Conservation (phyloP, 352 stramenopile genomes). For the Globisporangium cederbergense region DNA sequence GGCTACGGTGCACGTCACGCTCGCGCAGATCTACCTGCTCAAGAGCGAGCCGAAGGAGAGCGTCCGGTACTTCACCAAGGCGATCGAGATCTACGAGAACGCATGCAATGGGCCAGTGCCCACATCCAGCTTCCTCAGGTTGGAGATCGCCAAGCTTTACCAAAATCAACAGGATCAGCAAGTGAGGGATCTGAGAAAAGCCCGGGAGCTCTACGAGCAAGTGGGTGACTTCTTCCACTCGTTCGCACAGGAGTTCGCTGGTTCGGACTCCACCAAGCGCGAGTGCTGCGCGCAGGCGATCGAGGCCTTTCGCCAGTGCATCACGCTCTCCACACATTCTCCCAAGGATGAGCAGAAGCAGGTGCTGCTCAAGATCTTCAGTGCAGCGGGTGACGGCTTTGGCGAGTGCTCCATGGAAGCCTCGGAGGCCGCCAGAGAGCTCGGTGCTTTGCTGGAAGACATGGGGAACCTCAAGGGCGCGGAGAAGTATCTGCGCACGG, state of each 20-base stretch:
- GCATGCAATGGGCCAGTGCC: slow-evolving; percentile 54
- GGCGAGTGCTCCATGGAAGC: slow-evolving; percentile 65
- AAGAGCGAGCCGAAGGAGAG: slow-evolving; percentile 35
- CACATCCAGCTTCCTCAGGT: slow-evolving; percentile 48
- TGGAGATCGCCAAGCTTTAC: slow-evolving; percentile 60
- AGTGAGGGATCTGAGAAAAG: slow-evolving; percentile 12
- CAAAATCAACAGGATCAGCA: slow-evolving; percentile 32
- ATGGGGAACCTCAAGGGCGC: slow-evolving; percentile 40
- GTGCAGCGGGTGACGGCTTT: slow-evolving; percentile 42
- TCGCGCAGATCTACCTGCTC: slow-evolving; percentile 53
- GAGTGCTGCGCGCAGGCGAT: slow-evolving; percentile 60
- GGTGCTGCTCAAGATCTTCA: slow-evolving; percentile 42
- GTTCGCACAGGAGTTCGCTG: slow-evolving; percentile 52
- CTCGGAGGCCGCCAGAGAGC: slow-evolving; percentile 35
- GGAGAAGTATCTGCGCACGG: slow-evolving; percentile 29
- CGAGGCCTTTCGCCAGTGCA: slow-evolving; percentile 52
- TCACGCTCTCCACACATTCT: slow-evolving; percentile 20
- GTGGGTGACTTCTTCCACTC: slow-evolving; percentile 58
- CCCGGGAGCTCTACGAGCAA: slow-evolving; percentile 24
- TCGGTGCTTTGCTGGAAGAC: slow-evolving; percentile 35
- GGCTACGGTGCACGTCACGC: slow-evolving; percentile 40
- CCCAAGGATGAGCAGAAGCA: slow-evolving; percentile 34
- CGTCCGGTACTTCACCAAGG: slow-evolving; percentile 40
- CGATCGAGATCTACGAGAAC: slow-evolving; percentile 51
- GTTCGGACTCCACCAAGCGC: slow-evolving; percentile 45